Evolutionary conservation across 495 filamentous ascomycete genomes (phyloP), one percentile per base, ranked within the genome.

Genomic region (Podospora comata): DNA sequence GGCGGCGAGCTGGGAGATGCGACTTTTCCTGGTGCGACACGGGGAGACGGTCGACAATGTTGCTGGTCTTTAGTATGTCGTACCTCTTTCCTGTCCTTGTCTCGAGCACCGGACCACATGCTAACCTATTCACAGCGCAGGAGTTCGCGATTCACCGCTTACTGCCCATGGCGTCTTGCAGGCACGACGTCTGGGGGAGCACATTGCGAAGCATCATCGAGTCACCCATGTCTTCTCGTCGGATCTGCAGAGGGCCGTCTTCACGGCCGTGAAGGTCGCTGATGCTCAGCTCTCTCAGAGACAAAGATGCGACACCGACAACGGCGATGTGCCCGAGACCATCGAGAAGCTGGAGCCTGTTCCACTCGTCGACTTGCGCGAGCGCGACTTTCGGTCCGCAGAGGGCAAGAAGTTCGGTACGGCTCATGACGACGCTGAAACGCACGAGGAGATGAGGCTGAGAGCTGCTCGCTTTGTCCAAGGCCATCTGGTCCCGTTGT

Each of bases 31-130:
- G 61, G 88, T 95, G 68, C 86, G 93, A 63, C 93, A 97, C 80
- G 93, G 89, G 67, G 93, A 97, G 78, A 94, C 93, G 4, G 89
- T 94, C 57, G 89, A 95, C 77, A 97, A 96, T 79, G 88, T 95
- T 65, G 89, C 88, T 44, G 84, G 87, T 63, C 73, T 88, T 65
- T 92, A 90, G 92, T 94, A 84, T 69, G 88, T 62, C 60, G 30
- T 32, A 27, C n/a, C 28, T 5, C 5, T 19, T 23, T 44, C 19
- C 39, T 56, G 66, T 27, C 58, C 62, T 34, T 54, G 30, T 57
- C 39, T 19, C n/a, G 23, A 13, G 7, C 30, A 18, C 48, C 5
- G 32, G 79, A 80, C 70, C 80, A 71, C 68, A 59, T 19, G 30
- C 65, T 65, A 48, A 48, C 39, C 44, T 4, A 11, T 11, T 20